Evolutionary conservation across 176 grass and related monocot species (phyloP).

Genomic region (Puya raimondii): DNA sequence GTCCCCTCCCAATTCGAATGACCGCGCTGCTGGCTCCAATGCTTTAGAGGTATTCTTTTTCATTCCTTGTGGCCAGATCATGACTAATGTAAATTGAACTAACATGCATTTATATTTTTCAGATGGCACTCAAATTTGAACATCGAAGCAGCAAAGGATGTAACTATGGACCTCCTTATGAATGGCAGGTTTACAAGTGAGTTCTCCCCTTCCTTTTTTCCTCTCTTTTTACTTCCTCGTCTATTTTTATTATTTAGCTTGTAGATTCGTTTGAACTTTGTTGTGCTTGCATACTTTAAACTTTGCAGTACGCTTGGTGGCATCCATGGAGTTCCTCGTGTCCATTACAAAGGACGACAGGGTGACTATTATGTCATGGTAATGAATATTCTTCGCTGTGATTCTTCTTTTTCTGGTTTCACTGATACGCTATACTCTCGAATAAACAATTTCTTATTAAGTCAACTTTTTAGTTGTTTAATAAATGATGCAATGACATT

Average conservation of each 20-base stretch:
- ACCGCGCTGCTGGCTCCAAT: conserved; percentile 53
- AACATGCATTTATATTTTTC: conserved; percentile 4
- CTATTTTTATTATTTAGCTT: background rate
- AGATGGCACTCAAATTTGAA: conserved; percentile 97
- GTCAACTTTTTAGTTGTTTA: background rate
- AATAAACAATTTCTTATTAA: background rate
- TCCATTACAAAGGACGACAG: conserved; percentile 90
- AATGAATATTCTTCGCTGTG: conserved; percentile 18
- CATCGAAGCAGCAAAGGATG: conserved; percentile 91
- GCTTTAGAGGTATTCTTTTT: conserved; percentile 55
- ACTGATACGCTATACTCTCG: background rate
- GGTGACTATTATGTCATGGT: conserved; percentile 92
- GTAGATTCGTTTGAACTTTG: background rate
- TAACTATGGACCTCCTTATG: conserved; percentile 76
- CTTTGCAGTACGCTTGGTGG: conserved; percentile 71
- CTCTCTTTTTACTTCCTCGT: background rate
- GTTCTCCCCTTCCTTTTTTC: conserved; percentile 11
- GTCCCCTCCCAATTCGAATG: conserved; percentile 43
- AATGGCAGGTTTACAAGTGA: conserved; percentile 97
- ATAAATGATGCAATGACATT: background rate
- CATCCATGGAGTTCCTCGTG: conserved; percentile 81
- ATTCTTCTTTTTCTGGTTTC: background rate
- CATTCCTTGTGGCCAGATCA: conserved; percentile 3
- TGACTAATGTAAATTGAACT: background rate
- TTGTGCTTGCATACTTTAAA: background rate